Percentiles rank a stretch among this genome's conserved stretches.
Evolutionary conservation across 1,139 yeast genomes (phyloP).

Genomic region (Nakaseomyces nivariensis): DNA sequence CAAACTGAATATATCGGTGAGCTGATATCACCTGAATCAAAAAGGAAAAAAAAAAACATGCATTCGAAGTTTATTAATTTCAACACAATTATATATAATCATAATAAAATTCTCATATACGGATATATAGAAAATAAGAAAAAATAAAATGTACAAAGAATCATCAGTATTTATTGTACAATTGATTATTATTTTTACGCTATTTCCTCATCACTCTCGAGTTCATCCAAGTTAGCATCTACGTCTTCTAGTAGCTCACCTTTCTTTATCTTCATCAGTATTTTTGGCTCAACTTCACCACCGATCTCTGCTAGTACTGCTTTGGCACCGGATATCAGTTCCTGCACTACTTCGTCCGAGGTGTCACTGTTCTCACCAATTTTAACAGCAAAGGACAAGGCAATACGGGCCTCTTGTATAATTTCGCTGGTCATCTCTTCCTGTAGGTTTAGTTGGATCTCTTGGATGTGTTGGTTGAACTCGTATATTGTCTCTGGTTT

Average conservation of each 20-base stretch:
- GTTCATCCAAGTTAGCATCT: conserved; percentile 29
- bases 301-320: conserved; percentile 46
- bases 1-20: conserved; percentile 9
- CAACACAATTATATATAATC: too few species aligned
- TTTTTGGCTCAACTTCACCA: conserved; percentile 37
- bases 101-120: neutral
- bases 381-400: conserved; percentile 48
- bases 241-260: conserved; percentile 38
- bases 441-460: conserved; percentile 32
- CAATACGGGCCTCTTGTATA: conserved; percentile 41
- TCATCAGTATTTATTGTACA: neutral
- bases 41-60: neutral
- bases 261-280: conserved; percentile 34
- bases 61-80: neutral
- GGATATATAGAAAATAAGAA: neutral
- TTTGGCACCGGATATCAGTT: conserved; percentile 44
- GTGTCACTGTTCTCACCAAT: conserved; percentile 26
- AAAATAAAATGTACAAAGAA: neutral
- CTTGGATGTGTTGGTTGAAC: conserved; percentile 42
- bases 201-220: conserved; percentile 12
- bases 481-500: conserved; percentile 27
- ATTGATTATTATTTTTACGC: neutral
- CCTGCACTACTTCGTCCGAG: conserved; percentile 45
- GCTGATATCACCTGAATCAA: neutral
- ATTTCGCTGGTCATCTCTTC: conserved; percentile 29